Evolutionary conservation across 148 eudicot genomes (phyloP), one percentile per base, ranked within the genome.

Genomic region (Amaranthus cruentus): DNA sequence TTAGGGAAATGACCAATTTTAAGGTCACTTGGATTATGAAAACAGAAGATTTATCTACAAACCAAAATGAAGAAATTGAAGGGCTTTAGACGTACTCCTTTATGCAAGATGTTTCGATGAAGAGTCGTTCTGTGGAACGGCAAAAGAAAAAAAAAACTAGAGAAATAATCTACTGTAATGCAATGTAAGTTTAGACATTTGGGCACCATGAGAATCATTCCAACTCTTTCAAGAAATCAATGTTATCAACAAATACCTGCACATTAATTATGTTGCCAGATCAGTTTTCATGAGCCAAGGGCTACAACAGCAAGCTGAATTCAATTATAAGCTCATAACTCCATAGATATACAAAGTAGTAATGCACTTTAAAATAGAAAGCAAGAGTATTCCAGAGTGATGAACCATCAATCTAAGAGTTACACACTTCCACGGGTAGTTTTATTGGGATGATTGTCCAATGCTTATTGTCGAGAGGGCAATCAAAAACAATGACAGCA

Each of bases 231-330:
- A 42, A 18, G 72, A 79, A 79, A 71, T 79, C 82, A 53, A 79
- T 65, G 55, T 79, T 79, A 76, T 79, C 82, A 51, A 79, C 82
- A 75, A 79, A 79, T 21, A 79, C 79, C 82, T 79, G 82, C 82
- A 79, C 49, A 57, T 12, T n/a, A 3, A 56, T 57, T 14, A 66
- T 38, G 18, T 38, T 48, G 58, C 57, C 47, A 57, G 66, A 56
- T 66, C 63, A 73, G 5, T 11, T 47, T 14, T 68, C 70, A 18
- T 4, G 6, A 74, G 49, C 55, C 18, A 18, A 18, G 18, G 18
- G 18, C 18, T 18, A 1, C 52, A 51, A 55, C 7, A 2, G 56
- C 15, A 18, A 71, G 6, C 66, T 13, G 43, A 44, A 63, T 55
- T 6, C 4, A 21, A 9, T 71, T 47, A 18, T 42, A 68, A 68